phyloP scores from a whole-genome alignment of 208 protist genomes.

The Trypanosoma brucei region DNA sequence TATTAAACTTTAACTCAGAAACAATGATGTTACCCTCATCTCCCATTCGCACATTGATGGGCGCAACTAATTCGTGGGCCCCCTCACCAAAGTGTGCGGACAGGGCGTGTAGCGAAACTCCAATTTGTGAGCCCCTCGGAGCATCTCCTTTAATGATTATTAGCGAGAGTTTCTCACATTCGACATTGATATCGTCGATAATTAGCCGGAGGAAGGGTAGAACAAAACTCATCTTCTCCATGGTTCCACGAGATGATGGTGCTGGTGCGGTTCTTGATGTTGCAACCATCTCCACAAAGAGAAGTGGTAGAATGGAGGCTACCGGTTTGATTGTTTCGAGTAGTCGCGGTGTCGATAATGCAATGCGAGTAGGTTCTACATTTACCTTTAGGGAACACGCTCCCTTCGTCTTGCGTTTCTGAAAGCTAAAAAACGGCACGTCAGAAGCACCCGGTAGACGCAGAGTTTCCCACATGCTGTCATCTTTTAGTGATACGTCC shows the following conservation, averaged over 20 bases:
- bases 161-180: slow-evolving; percentile 18
- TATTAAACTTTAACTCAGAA: slow-evolving; percentile 11
- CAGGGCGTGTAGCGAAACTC: slow-evolving; percentile 26
- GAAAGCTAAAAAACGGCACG: slow-evolving; percentile 14
- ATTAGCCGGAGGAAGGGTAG: slow-evolving; percentile 17
- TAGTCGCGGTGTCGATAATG: too few relatives aligned
- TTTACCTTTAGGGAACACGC: too few relatives aligned
- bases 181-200: slow-evolving; percentile 25
- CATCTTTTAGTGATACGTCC: slow-evolving; percentile 3
- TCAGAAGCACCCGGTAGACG: neutral
- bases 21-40: slow-evolving; percentile 8
- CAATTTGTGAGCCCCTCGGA: neutral
- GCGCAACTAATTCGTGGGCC: slow-evolving; percentile 9
- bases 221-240: slow-evolving; percentile 1
- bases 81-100: slow-evolving; percentile 17
- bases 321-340: too few relatives aligned
- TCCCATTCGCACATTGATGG: slow-evolving; percentile 22
- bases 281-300: too few relatives aligned
- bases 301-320: too few relatives aligned
- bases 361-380: too few relatives aligned
- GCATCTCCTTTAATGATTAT: neutral
- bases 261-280: too few relatives aligned
- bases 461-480: slow-evolving; percentile 7
- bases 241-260: too few relatives aligned
- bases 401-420: slow-evolving; percentile 4